Base-by-base conservation (phyloP, 2,329 filamentous ascomycete species). In the Curvularia sp. region DNA sequence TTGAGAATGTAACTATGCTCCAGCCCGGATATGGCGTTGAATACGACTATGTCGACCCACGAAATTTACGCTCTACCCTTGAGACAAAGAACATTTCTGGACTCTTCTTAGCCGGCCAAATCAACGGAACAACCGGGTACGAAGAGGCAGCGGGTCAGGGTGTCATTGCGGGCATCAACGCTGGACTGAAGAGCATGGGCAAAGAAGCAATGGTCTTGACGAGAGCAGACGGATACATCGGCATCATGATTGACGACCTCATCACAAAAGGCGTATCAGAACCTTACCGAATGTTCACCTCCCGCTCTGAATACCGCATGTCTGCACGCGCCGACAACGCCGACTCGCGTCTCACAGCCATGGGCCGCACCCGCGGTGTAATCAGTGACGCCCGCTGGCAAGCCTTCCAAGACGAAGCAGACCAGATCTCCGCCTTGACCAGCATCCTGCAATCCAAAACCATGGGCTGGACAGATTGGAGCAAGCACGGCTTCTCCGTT, bases 251-350 rank as follows among this genome's bases (percentile, higher is more conserved):
- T 70, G 95, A 99, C 77, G 95, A 99, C 75, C 86, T 99, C 38
- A 89, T 96, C 72, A 98, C 94, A 22, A 98, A 97, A 78, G 95
- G 95, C 48, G 95, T 99, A 30, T 93, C 91, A 2, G 95, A 99
- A 74, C 95, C 95, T 1, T 99, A 99, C 78, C 88, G 95, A 66
- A 98, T 99, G 93, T 99, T 99, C 81, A 99, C 95, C 2, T 91
- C 91, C 5, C 88, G 95, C 63, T 96, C 91, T 79, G 95, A 99
- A 80, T 99, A 96, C 78, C 91, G 95, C 62, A 93, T 99, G 85
- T 92, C 89, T 43, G 88, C 92, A 2, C 89, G 95, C 62, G 89
- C 95, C 46, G 95, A 99, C 80, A 99, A 99, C 73, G 95, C 95
- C 35, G 95, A 99, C 77, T 77, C 89, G 5, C 88, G 95, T 2